These are phyloP conservation scores for Fallopia convolvulus DNA, from an alignment of 148 eudicot genomes.

Conservation along the genomic window DNA sequence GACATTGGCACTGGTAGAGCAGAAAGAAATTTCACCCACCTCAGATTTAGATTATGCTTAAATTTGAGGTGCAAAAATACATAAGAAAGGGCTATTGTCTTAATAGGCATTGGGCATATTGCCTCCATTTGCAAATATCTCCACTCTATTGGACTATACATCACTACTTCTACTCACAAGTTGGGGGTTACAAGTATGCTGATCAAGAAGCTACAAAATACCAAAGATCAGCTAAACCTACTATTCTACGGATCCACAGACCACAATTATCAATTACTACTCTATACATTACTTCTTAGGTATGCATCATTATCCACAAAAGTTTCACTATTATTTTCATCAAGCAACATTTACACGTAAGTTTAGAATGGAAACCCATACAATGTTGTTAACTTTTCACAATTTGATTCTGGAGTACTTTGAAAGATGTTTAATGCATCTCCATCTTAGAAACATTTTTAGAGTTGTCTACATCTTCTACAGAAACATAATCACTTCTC, in stretches of 20 bases:
- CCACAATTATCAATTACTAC: neutral
- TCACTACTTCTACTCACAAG: neutral
- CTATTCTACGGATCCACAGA: neutral
- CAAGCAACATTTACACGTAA: neutral
- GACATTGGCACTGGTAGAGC: no score
- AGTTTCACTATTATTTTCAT: neutral
- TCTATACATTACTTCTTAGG: neutral
- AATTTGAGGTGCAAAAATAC: neutral
- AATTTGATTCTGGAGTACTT: neutral
- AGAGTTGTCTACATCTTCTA: neutral
- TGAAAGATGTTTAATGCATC: neutral
- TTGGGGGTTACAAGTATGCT: neutral
- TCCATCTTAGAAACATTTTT: neutral
- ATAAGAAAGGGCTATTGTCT: neutral
- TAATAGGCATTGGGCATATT: no score
- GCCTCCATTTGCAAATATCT: neutral
- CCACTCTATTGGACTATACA: neutral
- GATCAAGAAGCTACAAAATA: constrained; percentile 5
- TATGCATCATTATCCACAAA: neutral
- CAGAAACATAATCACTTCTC: neutral
- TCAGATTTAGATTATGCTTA: no score
- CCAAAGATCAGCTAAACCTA: neutral
- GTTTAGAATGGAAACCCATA: neutral
- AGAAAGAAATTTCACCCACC: no score
- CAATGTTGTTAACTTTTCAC: neutral